A percentile compares a stretch with the other conserved stretches of the same genome.
These are phyloP conservation scores for Purshia tridentata DNA, from an alignment of 306 rosid species.

Conservation along the genomic window DNA sequence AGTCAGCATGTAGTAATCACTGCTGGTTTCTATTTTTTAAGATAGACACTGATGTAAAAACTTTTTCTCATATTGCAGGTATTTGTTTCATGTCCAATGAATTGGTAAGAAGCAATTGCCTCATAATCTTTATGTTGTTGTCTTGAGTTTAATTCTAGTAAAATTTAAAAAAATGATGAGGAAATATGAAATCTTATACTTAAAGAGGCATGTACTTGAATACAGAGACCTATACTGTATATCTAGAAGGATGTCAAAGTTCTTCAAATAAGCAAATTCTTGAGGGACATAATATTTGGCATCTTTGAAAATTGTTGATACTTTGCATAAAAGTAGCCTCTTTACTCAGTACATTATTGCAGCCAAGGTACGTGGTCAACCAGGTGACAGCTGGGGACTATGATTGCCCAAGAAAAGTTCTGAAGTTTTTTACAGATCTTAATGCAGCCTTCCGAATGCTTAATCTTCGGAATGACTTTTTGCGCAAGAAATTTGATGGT, in stretches of 20 bases:
- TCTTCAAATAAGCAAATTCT: not conserved
- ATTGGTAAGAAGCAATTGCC: constrained; percentile 57
- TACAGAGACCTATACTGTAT: not conserved
- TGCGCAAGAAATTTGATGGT: constrained; percentile 96
- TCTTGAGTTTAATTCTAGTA: not conserved
- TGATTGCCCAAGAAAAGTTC: constrained; percentile 89
- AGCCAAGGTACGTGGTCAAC: constrained; percentile 98
- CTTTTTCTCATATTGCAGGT: constrained; percentile 50
- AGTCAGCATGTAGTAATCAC: not conserved
- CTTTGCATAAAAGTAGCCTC: not conserved
- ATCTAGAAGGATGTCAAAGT: not conserved
- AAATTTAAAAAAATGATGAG: not conserved
- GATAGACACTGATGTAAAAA: constrained; percentile 32
- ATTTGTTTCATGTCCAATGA: constrained; percentile 95
- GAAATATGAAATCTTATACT: not conserved
- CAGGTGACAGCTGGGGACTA: constrained; percentile 94
- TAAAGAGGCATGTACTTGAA: not conserved
- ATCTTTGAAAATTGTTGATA: not conserved
- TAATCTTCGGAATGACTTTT: constrained; percentile 89
- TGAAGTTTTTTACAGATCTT: constrained; percentile 85
- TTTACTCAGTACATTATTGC: constrained; percentile 32
- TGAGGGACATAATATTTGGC: not conserved
- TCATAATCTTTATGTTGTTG: not conserved
- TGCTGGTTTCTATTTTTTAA: not conserved
- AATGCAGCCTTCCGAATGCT: constrained; percentile 93